Conservation (phyloP, 495 filamentous ascomycete species). For the Penicillium arizonense region DNA sequence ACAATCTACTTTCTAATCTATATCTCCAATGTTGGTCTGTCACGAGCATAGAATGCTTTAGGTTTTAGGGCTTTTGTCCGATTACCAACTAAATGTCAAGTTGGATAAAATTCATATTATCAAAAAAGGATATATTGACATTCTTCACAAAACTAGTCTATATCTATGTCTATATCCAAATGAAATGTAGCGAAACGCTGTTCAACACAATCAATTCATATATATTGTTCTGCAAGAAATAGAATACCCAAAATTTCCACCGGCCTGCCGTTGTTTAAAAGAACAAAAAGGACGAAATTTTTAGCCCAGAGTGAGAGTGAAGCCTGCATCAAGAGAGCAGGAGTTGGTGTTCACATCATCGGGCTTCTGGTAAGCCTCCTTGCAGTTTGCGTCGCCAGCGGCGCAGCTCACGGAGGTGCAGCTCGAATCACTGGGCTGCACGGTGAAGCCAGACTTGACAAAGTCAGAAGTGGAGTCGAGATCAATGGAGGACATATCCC, state of each 20-base stretch:
- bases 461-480: conserved; percentile 20
- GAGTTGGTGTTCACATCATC: conserved; percentile 33
- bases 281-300: not conserved
- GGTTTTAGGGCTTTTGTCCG: no score
- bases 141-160: not conserved
- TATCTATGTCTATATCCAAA: not conserved
- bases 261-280: not conserved
- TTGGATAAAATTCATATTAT: not conserved
- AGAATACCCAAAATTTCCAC: conserved; percentile 8
- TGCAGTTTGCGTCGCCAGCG: conserved; percentile 26
- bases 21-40: no score
- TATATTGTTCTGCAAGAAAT: not conserved
- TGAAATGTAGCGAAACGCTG: not conserved
- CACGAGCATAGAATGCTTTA: no score
- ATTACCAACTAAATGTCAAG: no score
- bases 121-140: not conserved
- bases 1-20: no score
- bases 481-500: conserved; percentile 37
- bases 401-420: conserved; percentile 26
- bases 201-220: not conserved
- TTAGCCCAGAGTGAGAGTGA: conserved; percentile 31
- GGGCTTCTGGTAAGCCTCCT: conserved; percentile 32
- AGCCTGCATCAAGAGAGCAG: conserved; percentile 23
- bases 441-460: conserved; percentile 20
- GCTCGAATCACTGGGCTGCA: conserved; percentile 19